Conservation (phyloP, 1,284 basidiomycete genomes). For the Naganishia cerealis region DNA sequence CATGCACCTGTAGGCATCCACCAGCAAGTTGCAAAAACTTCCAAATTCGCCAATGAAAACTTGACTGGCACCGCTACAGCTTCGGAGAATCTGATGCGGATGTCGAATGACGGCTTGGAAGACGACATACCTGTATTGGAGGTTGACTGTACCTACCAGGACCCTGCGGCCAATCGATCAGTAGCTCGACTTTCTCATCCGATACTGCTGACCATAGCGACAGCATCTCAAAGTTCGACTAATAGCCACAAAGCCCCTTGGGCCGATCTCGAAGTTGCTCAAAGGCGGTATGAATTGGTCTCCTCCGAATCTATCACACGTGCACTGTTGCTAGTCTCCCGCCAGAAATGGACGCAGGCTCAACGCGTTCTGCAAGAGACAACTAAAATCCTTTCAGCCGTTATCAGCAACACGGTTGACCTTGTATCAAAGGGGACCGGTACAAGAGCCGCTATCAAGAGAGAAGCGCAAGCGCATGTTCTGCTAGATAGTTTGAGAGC, state of each 20-base stretch:
- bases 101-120: conserved; percentile 82
- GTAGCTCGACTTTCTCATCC: conserved; percentile 82
- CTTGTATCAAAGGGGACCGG: conserved; percentile 56
- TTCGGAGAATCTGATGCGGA: conserved; percentile 79
- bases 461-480: conserved; percentile 68
- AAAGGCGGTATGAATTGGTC: conserved; percentile 88
- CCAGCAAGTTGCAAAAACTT: conserved; percentile 57
- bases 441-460: conserved; percentile 58
- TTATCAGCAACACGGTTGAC: conserved; percentile 74
- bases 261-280: conserved; percentile 80
- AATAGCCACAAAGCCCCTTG: background rate
- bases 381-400: conserved; percentile 77
- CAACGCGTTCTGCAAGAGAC: conserved; percentile 84
- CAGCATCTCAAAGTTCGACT: background rate
- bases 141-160: conserved; percentile 87
- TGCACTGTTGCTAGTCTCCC: conserved; percentile 79
- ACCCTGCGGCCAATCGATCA: conserved; percentile 75
- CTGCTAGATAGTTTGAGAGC: conserved; percentile 76
- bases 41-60: conserved; percentile 80
- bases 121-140: conserved; percentile 90
- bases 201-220: conserved; percentile 80
- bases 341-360: conserved; percentile 81
- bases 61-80: conserved; percentile 75
- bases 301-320: conserved; percentile 93
- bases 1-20: background rate